phyloP scores from a whole-genome alignment of 257 asterid species.

The Gardenia jasminoides region DNA sequence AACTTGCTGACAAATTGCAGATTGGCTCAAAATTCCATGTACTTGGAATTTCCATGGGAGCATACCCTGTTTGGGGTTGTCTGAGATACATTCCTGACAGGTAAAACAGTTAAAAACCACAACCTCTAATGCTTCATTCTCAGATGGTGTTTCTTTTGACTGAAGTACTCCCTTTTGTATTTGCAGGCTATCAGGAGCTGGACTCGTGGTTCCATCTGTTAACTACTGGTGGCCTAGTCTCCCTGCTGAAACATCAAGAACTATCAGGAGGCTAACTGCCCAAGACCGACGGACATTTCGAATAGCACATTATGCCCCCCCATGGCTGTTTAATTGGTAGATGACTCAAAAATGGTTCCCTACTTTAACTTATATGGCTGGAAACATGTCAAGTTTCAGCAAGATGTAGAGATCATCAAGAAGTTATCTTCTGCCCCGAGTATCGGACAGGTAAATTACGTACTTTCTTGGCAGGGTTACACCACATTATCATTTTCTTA shows the following conservation, averaged over 20 bases:
- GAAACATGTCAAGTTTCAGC: conserved; percentile 43
- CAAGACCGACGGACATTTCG: conserved; percentile 56
- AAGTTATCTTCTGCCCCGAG: conserved; percentile 39
- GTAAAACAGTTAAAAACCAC: too few relatives aligned
- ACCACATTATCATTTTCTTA: background rate
- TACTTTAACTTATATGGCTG: conserved; percentile 46
- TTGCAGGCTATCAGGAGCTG: conserved; percentile 66
- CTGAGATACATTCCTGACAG: conserved; percentile 74
- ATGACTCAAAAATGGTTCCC: conserved; percentile 83
- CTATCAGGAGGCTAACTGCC: conserved; percentile 29
- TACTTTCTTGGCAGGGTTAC: background rate
- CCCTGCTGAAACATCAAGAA: conserved; percentile 48
- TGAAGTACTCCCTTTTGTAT: background rate
- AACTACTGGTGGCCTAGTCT: conserved; percentile 74
- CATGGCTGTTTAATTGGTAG: conserved; percentile 83
- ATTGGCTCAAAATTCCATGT: conserved; percentile 65
- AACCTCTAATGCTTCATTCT: too few relatives aligned
- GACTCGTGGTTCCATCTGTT: conserved; percentile 69
- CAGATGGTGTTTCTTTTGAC: too few relatives aligned
- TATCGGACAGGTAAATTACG: conserved; percentile 69
- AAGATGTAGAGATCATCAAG: conserved; percentile 55
- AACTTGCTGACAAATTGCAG: conserved; percentile 70
- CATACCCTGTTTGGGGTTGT: conserved; percentile 64
- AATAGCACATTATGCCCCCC: conserved; percentile 63
- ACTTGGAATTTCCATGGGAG: conserved; percentile 79